Evolutionary conservation across 2,329 filamentous ascomycete species (phyloP), one percentile per base, ranked within the genome.

Genomic region (Hymenoscyphus scutula): DNA sequence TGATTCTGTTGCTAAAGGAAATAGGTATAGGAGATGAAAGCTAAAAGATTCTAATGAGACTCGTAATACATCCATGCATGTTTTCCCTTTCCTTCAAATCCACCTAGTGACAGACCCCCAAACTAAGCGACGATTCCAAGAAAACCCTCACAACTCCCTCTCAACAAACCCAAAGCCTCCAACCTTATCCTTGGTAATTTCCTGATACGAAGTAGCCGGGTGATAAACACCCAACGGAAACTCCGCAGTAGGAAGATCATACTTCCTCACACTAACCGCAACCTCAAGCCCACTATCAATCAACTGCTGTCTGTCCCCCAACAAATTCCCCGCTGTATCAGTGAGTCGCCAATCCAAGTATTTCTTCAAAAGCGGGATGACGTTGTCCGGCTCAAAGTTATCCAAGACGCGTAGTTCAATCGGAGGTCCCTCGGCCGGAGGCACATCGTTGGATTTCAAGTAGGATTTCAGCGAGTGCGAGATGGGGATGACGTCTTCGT

Each of bases 131-230:
- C n/a, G n/a, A n/a, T n/a, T n/a, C n/a, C n/a, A n/a, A n/a, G n/a
- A n/a, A n/a, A n/a, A n/a, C n/a, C 38, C 38, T 45, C n/a, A 51
- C 45, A 51, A 25, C 45, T 51, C 45, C 45, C 45, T 51, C 45
- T 51, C 45, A 11, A 23, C 45, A 51, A 51, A 51, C 19, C 45
- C 45, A 7, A 51, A 4, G 19, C 45, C 45, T 19, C 45, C 45
- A 25, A 51, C 19, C 45, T 51, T 51, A 7, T 10, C 45, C 45
- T 51, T 10, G 23, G 45, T 51, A 51, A 51, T 2, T 8, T 51
- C 45, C 45, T 8, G 1, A 25, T 25, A 51, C 19, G 13, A 8
- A 0, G 2, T 51, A 10, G 45, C 45, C 45, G 45, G 45, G 23
- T 51, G 55, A 57, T 51, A 51, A 2, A 51, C 45, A 2, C 45